These are phyloP conservation scores for Leishmania arabica DNA, from an alignment of 208 protist genomes.

Conservation along the genomic window DNA sequence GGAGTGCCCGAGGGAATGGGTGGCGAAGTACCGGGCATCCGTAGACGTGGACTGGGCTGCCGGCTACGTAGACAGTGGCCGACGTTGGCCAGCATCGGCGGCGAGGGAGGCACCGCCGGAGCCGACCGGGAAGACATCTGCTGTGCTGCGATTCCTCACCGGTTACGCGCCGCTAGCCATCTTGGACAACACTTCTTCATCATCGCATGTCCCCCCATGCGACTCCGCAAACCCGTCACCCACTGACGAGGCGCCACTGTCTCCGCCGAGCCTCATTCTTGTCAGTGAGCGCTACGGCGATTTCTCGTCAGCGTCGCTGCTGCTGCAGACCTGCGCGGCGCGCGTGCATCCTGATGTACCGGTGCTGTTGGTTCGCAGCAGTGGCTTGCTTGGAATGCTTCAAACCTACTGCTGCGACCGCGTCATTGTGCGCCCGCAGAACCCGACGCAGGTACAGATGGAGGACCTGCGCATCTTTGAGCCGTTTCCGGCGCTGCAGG, in stretches of 20 bases:
- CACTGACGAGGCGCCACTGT: neutral
- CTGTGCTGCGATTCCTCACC: constrained; percentile 7
- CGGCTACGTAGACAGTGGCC: neutral
- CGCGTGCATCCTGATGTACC: constrained; percentile 42
- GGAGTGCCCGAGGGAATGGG: constrained; percentile 42
- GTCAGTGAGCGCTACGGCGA: constrained; percentile 53
- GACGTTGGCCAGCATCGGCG: neutral
- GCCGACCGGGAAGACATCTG: neutral
- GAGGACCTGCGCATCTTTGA: constrained; percentile 91
- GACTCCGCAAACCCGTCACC: neutral
- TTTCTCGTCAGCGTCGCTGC: constrained; percentile 34
- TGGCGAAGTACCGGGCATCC: constrained; percentile 26
- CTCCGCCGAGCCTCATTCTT: constrained; percentile 33
- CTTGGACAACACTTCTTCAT: neutral
- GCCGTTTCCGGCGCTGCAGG: constrained; percentile 82
- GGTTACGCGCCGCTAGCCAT: neutral
- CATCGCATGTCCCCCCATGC: neutral
- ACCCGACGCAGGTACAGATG: constrained; percentile 45
- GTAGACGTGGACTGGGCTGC: constrained; percentile 19
- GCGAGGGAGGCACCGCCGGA: neutral
- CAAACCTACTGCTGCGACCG: constrained; percentile 65
- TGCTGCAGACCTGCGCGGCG: constrained; percentile 21
- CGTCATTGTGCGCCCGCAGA: constrained; percentile 52
- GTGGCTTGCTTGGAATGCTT: constrained; percentile 91
- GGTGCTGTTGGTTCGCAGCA: constrained; percentile 77